Percentiles rank a stretch among this genome's conserved stretches.
Evolutionary conservation across 345 rosid species (phyloP).

Genomic region (Boechera retrofracta): DNA sequence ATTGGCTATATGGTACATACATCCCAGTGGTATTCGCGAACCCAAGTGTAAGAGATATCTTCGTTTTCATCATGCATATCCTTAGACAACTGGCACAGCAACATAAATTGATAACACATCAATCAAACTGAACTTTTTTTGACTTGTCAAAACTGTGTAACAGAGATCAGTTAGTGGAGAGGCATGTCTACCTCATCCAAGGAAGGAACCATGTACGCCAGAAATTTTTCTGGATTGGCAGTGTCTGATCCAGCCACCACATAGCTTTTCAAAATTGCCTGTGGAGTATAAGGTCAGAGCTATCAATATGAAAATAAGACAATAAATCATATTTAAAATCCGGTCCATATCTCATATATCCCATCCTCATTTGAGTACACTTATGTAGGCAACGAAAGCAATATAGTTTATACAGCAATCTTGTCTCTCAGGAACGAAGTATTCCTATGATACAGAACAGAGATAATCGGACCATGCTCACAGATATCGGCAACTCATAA

Average conservation of each 20-base stretch:
- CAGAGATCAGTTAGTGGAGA: constrained; percentile 26
- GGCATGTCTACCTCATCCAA: constrained; percentile 69
- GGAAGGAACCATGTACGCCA: constrained; percentile 92
- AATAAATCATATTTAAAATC: constrained; percentile 7
- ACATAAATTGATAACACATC: constrained; percentile 22
- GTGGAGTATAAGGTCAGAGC: constrained; percentile 33
- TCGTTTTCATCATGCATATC: constrained; percentile 79
- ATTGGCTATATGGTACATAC: constrained; percentile 55
- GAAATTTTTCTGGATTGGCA: constrained; percentile 74
- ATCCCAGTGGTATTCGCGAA: constrained; percentile 94
- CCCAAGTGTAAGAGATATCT: constrained; percentile 84
- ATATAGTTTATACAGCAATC: constrained; percentile 2
- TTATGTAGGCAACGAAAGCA: constrained; percentile 13
- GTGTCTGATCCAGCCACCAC: constrained; percentile 72
- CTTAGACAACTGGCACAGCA: constrained; percentile 68
- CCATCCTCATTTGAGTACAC: constrained; percentile 12
- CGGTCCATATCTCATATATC: constrained; percentile 8
- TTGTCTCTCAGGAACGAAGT: constrained; percentile 6
- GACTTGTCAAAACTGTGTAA: constrained; percentile 16
- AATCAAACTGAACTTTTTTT: constrained; percentile 14
- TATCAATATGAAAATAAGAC: constrained; percentile 17
- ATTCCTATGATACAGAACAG: background rate
- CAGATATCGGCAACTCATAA: constrained; percentile 7
- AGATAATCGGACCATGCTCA: constrained; percentile 15
- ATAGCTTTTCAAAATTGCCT: constrained; percentile 97